Percentiles rank a stretch among this genome's conserved stretches.
Evolutionary conservation across 2,329 filamentous ascomycete species (phyloP).

Genomic region (Colletotrichum truncatum): DNA sequence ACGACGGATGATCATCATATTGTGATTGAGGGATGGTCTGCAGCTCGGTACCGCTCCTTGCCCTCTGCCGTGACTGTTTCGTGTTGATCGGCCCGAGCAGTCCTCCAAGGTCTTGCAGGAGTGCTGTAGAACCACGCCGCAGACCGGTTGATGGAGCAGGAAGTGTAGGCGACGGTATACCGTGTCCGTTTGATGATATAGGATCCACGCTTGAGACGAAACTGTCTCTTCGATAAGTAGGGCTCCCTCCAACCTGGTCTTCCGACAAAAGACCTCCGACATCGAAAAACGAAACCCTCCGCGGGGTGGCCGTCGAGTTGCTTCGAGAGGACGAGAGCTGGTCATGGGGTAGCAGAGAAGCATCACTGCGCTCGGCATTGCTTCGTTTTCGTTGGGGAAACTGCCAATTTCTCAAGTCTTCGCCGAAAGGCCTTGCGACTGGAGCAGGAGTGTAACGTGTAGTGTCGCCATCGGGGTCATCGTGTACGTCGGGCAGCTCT

Average conservation of each 20-base stretch:
- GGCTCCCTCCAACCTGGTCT: slow-evolving; percentile 44
- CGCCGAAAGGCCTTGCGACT: slow-evolving; percentile 38
- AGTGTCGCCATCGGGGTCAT: slow-evolving; percentile 29
- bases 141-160: slow-evolving; percentile 55
- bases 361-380: slow-evolving; percentile 53
- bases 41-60: slow-evolving; percentile 52
- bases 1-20: slow-evolving; percentile 40
- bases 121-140: slow-evolving; percentile 62
- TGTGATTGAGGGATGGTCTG: slow-evolving; percentile 55
- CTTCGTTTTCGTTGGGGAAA: slow-evolving; percentile 52
- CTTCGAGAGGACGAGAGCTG: slow-evolving; percentile 46
- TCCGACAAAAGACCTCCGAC: slow-evolving; percentile 79
- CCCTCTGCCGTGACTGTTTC: slow-evolving; percentile 40
- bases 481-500: slow-evolving; percentile 39
- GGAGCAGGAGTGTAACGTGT: slow-evolving; percentile 48
- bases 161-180: slow-evolving; percentile 51
- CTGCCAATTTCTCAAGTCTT: slow-evolving; percentile 56
- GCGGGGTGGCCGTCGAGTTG: slow-evolving; percentile 55
- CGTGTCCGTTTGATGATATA: slow-evolving; percentile 40
- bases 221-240: slow-evolving; percentile 49
- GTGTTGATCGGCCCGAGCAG: slow-evolving; percentile 55
- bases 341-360: slow-evolving; percentile 50
- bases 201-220: slow-evolving; percentile 52
- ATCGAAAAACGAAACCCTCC: slow-evolving; percentile 83
- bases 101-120: slow-evolving; percentile 68